phyloP scores from a whole-genome alignment of 306 rosid species.

The Acacia acuminata region DNA sequence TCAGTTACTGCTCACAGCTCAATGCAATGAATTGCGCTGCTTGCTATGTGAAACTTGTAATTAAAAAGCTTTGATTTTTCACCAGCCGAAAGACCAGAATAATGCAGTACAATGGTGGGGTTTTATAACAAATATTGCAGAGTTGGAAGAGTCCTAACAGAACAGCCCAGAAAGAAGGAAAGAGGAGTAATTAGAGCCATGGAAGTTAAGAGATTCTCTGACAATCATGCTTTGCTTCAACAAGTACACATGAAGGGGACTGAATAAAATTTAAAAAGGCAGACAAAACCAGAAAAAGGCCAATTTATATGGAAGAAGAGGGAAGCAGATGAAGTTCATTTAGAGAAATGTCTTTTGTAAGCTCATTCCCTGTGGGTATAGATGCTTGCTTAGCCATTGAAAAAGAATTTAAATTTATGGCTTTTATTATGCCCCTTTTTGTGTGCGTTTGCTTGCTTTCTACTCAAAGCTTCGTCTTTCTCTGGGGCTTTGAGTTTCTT shows the following conservation, averaged over 20 bases:
- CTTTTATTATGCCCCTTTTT: conserved; percentile 38
- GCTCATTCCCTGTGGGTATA: conserved; percentile 54
- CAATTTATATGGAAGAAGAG: conserved; percentile 31
- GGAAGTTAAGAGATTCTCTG: conserved; percentile 54
- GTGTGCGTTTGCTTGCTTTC: conserved; percentile 77
- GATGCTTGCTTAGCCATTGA: conserved; percentile 80
- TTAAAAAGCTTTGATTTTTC: not conserved
- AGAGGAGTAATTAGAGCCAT: conserved; percentile 25
- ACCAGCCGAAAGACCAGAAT: conserved; percentile 39
- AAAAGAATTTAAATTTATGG: conserved; percentile 51
- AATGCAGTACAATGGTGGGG: conserved; percentile 26
- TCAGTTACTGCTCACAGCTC: conserved; percentile 23
- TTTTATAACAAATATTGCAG: conserved; percentile 26
- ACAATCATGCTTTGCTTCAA: conserved; percentile 49
- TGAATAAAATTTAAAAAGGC: conserved; percentile 23
- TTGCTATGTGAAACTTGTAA: not conserved
- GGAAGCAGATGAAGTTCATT: conserved; percentile 30
- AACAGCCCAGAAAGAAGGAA: conserved; percentile 31
- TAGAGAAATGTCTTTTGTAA: conserved; percentile 35
- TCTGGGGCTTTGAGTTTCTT: not conserved
- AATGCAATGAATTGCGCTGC: conserved; percentile 18
- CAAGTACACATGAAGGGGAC: conserved; percentile 60
- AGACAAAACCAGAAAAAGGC: not conserved
- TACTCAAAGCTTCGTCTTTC: conserved; percentile 52
- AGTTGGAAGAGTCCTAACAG: conserved; percentile 21